Base-by-base conservation (phyloP, 495 filamentous ascomycete genomes). In the Clohesyomyces aquaticus region DNA sequence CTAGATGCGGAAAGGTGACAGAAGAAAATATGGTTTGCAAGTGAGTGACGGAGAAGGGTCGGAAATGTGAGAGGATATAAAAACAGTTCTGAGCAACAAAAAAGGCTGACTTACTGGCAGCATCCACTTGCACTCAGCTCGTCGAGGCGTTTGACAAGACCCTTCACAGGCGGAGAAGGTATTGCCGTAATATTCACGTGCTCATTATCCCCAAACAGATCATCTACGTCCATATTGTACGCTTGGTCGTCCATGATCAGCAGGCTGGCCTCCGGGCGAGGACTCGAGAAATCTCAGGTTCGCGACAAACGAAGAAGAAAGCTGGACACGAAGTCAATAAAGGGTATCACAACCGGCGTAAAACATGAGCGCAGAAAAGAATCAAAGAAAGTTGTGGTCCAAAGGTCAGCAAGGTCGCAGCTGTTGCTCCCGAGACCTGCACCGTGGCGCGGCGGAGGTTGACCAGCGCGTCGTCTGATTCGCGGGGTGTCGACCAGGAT, bases 71-170 rank as follows among this genome's bases (percentile, higher is more conserved):
- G n/a, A n/a, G n/a, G n/a, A n/a, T n/a, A n/a, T n/a, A n/a, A n/a
- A n/a, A n/a, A n/a, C n/a, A n/a, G 9, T 41, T n/a, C n/a, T 9
- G 35, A n/a, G n/a, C 9, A 41, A n/a, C 35, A 47, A 18, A 49
- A 18, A 26, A 50, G 52, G 28, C 26, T 11, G 51, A 83, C 86
- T 77, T 82, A 96, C 90, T 93, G 88, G 78, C 88, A 89, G 71
- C 91, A 96, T 2, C 93, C 93, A 59, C 82, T 81, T 50, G 82
- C 69, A 43, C 90, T 86, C 71, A 96, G 81, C 65, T 96, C 91
- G 71, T 93, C 90, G 27, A 97, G 66, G 38, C 88, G 85, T 69
- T 88, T 84, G 29, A 81, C 80, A 12, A 96, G 80, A 45, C 85
- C 85, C 75, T 88, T 89, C 59, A 73, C 59, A 8, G 85, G 82